phyloP scores from a whole-genome alignment of 306 rosid genomes.

The Potentilla sterilis region DNA sequence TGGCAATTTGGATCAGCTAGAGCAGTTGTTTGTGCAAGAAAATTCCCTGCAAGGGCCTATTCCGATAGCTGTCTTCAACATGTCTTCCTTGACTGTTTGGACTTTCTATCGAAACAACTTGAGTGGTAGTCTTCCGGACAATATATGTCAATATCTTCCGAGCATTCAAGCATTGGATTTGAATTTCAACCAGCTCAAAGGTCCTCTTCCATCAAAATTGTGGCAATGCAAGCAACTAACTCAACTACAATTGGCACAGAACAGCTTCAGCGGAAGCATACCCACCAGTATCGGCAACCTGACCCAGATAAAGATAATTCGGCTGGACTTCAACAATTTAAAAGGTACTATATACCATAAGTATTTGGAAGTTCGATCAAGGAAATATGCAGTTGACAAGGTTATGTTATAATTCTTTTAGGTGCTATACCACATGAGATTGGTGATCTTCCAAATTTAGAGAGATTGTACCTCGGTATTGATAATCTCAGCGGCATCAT shows the following conservation, averaged over 20 bases:
- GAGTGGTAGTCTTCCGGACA: constrained; percentile 5
- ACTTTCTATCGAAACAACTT: neutral
- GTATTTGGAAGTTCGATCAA: too few relatives aligned
- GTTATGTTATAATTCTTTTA: too few relatives aligned
- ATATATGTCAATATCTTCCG: constrained; percentile 17
- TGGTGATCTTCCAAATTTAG: constrained; percentile 11
- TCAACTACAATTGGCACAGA: too few relatives aligned
- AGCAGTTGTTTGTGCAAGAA: neutral
- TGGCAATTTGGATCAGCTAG: neutral
- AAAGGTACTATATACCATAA: too few relatives aligned
- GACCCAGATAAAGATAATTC: neutral
- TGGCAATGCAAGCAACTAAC: constrained; percentile 6
- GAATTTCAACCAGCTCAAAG: neutral
- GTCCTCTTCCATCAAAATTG: constrained; percentile 21
- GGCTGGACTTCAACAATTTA: too few relatives aligned
- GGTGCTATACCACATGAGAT: constrained; percentile 22
- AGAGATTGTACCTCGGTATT: accelerated
- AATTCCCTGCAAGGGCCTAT: constrained; percentile 12
- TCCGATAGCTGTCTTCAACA: neutral
- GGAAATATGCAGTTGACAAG: too few relatives aligned
- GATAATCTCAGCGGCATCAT: constrained; percentile 17
- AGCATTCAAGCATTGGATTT: neutral
- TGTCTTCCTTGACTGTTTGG: neutral
- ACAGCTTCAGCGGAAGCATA: constrained; percentile 22
- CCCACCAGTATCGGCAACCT: constrained; percentile 8